Evolutionary conservation across 495 filamentous ascomycete genomes (phyloP).

Genomic region (Podospora bellae-mahoneyi): DNA sequence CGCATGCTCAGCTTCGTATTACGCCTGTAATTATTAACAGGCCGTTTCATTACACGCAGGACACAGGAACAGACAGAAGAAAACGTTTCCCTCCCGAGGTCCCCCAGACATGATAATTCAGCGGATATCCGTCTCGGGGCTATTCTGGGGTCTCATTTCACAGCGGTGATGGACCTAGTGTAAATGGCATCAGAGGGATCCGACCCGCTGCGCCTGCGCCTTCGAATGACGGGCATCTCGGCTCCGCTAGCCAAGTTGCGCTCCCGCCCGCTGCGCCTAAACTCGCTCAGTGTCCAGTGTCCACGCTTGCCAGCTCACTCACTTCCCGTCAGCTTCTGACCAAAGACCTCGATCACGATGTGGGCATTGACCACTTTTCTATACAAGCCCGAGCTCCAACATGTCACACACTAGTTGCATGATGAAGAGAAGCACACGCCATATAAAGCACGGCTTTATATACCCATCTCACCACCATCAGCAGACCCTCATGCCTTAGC

Average conservation of each 20-base stretch:
- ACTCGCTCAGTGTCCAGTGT: not conserved
- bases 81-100: not conserved
- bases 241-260: slow-evolving; percentile 10
- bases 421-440: not conserved
- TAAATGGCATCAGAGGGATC: slow-evolving; percentile 12
- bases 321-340: slow-evolving; percentile 3
- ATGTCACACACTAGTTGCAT: not conserved
- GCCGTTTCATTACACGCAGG: not conserved
- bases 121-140: slow-evolving; percentile 11
- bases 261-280: not conserved
- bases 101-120: not conserved
- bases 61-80: not conserved
- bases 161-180: not conserved
- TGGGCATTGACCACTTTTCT: not conserved
- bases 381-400: not conserved
- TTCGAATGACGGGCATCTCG: slow-evolving; percentile 19
- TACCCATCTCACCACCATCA: not conserved
- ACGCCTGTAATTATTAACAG: not conserved
- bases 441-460: not conserved
- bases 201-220: slow-evolving; percentile 16
- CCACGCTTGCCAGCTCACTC: slow-evolving; percentile 3
- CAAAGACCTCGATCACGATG: not conserved
- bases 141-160: slow-evolving; percentile 8
- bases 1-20: not conserved
- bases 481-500: not conserved